phyloP scores from a whole-genome alignment of 495 filamentous ascomycete genomes.

The Clavariopsis aquatica region DNA sequence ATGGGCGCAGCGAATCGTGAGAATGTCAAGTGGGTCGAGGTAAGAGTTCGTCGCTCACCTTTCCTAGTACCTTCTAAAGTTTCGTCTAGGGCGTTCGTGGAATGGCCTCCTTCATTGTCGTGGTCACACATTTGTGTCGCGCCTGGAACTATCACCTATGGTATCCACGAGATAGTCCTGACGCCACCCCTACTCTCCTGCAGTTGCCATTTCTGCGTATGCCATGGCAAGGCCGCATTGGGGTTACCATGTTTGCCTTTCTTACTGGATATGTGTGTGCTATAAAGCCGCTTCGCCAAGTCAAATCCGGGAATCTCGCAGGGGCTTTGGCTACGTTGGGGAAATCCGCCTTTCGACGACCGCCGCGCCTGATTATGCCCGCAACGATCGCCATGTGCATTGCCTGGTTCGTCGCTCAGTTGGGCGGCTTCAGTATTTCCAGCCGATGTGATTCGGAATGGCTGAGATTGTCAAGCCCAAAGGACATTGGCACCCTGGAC shows the following conservation, averaged over 20 bases:
- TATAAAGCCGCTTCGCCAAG: constrained; percentile 63
- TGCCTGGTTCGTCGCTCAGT: constrained; percentile 56
- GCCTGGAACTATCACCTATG: constrained; percentile 62
- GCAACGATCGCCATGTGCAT: constrained; percentile 59
- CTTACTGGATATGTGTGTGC: constrained; percentile 70
- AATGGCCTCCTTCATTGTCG: constrained; percentile 63
- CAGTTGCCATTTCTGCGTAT: constrained; percentile 64
- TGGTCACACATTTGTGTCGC: constrained; percentile 63
- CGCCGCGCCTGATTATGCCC: constrained; percentile 63
- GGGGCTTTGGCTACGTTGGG: constrained; percentile 57
- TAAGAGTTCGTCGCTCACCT: constrained; percentile 5
- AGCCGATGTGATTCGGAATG: constrained; percentile 61
- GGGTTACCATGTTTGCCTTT: constrained; percentile 67
- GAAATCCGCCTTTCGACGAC: constrained; percentile 64
- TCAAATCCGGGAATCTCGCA: constrained; percentile 56
- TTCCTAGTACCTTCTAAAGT: neutral
- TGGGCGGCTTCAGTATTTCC: constrained; percentile 60
- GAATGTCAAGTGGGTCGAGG: constrained; percentile 71
- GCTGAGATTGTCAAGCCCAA: constrained; percentile 44
- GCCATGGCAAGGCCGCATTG: constrained; percentile 61
- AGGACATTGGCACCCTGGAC: constrained; percentile 49
- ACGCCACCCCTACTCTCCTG: constrained; percentile 53
- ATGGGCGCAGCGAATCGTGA: constrained; percentile 44
- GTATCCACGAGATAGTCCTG: constrained; percentile 53
- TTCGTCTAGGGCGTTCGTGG: constrained; percentile 56